These are phyloP conservation scores for Sporothrix schenckii DNA, from an alignment of 2,329 filamentous ascomycete species.

Conservation along the genomic window DNA sequence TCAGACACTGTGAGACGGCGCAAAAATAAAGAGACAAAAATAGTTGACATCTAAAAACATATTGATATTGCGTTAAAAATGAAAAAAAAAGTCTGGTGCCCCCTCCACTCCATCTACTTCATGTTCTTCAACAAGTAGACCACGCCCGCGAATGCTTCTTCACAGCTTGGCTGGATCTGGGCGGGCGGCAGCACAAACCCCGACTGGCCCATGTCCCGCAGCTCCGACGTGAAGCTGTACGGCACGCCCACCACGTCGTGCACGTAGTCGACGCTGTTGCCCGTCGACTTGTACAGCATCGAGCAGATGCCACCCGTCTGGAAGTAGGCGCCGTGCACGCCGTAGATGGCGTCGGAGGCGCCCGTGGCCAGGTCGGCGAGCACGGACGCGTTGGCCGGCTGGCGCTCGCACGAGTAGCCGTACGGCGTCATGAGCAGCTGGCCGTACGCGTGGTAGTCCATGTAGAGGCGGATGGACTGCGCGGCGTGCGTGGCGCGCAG, in stretches of 20 bases:
- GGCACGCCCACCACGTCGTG: slow-evolving; percentile 49
- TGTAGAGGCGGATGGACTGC: slow-evolving; percentile 61
- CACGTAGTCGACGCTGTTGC: slow-evolving; percentile 52
- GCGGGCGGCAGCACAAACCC: slow-evolving; percentile 50
- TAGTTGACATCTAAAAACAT: too few species aligned
- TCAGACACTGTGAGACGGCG: not conserved
- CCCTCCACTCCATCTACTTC: slow-evolving; percentile 37
- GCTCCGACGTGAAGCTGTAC: slow-evolving; percentile 48
- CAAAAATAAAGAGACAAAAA: not conserved
- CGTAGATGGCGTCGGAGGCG: slow-evolving; percentile 55
- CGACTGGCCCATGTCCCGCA: slow-evolving; percentile 45
- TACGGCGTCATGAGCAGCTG: slow-evolving; percentile 66
- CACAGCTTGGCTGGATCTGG: slow-evolving; percentile 50
- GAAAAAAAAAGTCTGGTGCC: not conserved
- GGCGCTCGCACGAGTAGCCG: slow-evolving; percentile 59
- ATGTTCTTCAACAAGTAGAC: slow-evolving; percentile 60
- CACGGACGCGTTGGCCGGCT: slow-evolving; percentile 51
- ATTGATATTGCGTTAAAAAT: too few species aligned
- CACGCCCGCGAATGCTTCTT: slow-evolving; percentile 54
- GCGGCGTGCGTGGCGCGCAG: slow-evolving; percentile 41
- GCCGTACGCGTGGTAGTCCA: slow-evolving; percentile 67
- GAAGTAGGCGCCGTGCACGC: slow-evolving; percentile 47
- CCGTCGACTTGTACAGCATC: slow-evolving; percentile 62
- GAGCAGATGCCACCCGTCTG: slow-evolving; percentile 58
- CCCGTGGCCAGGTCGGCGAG: slow-evolving; percentile 54